These are phyloP conservation scores for Microcera coccophila DNA, from an alignment of 2,329 filamentous ascomycete species.

Conservation along the genomic window DNA sequence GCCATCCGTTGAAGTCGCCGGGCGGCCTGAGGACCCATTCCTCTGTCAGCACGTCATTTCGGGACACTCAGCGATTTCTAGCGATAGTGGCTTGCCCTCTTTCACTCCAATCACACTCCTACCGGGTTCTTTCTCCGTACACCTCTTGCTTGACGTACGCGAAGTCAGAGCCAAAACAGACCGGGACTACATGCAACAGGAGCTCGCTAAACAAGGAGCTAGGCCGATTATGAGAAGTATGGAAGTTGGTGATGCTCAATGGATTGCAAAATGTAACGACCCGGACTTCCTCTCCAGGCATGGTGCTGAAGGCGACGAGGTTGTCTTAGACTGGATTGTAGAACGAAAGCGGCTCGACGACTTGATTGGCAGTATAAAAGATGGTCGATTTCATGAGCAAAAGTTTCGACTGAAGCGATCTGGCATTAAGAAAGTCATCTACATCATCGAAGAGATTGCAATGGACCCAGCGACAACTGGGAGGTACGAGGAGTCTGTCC, in stretches of 20 bases:
- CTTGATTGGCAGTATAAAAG: constrained; percentile 74
- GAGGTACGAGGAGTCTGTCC: constrained; percentile 62
- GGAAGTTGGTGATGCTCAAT: constrained; percentile 71
- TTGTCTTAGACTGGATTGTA: constrained; percentile 76
- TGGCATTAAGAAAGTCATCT: constrained; percentile 72
- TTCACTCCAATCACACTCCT: constrained; percentile 60
- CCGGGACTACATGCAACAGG: constrained; percentile 71
- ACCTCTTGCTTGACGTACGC: constrained; percentile 69
- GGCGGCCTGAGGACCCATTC: constrained; percentile 12
- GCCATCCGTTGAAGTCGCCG: constrained; percentile 17
- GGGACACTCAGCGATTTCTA: constrained; percentile 32
- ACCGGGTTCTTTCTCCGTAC: constrained; percentile 65
- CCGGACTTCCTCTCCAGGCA: constrained; percentile 50
- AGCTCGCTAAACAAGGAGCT: constrained; percentile 63
- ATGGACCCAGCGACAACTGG: constrained; percentile 52
- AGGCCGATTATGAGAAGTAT: constrained; percentile 63
- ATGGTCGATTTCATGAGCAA: constrained; percentile 78
- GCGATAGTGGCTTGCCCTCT: constrained; percentile 36
- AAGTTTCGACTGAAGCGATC: constrained; percentile 73
- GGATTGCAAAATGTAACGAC: constrained; percentile 71
- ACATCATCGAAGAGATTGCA: constrained; percentile 70
- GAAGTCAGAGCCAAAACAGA: constrained; percentile 71
- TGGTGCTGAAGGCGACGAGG: constrained; percentile 62
- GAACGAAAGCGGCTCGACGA: constrained; percentile 80
- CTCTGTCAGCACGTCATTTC: constrained; percentile 40